These are phyloP conservation scores for Podospora sp. DNA, from an alignment of 495 filamentous ascomycete species.

Conservation along the genomic window DNA sequence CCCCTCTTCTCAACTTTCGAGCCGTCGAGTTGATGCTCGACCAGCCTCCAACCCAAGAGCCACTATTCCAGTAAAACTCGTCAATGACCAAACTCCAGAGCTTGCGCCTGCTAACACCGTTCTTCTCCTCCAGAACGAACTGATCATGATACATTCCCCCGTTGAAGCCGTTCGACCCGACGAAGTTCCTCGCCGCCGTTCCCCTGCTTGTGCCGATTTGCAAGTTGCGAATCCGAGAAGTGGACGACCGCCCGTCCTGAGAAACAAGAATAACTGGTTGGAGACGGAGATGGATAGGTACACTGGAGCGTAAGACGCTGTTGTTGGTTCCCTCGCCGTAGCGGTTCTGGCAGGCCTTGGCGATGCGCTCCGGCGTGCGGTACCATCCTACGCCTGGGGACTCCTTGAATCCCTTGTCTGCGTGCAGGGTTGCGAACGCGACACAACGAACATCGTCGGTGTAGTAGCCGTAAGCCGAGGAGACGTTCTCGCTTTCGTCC, in stretches of 20 bases:
- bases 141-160: slow-evolving; percentile 32
- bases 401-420: slow-evolving; percentile 22
- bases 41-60: slow-evolving; percentile 24
- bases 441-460: slow-evolving; percentile 26
- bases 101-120: slow-evolving; percentile 20
- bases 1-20: not conserved
- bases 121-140: slow-evolving; percentile 22
- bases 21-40: slow-evolving; percentile 12
- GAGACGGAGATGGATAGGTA: slow-evolving; percentile 25
- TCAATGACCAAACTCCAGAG: slow-evolving; percentile 28
- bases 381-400: slow-evolving; percentile 29
- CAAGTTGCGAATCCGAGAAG: slow-evolving; percentile 19
- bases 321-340: slow-evolving; percentile 19
- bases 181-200: slow-evolving; percentile 1
- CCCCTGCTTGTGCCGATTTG: slow-evolving; percentile 18
- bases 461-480: slow-evolving; percentile 28
- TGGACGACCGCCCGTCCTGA: slow-evolving; percentile 22
- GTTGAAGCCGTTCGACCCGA: slow-evolving; percentile 10
- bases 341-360: slow-evolving; percentile 14
- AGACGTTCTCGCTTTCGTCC: slow-evolving; percentile 26
- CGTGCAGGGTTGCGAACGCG: slow-evolving; percentile 22
- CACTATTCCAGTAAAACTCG: slow-evolving; percentile 30
- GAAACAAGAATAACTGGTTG: slow-evolving; percentile 28
- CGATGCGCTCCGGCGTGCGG: slow-evolving; percentile 18
- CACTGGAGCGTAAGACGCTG: slow-evolving; percentile 7